phyloP scores from a whole-genome alignment of 345 rosid species.

The Cochlearia excelsa region DNA sequence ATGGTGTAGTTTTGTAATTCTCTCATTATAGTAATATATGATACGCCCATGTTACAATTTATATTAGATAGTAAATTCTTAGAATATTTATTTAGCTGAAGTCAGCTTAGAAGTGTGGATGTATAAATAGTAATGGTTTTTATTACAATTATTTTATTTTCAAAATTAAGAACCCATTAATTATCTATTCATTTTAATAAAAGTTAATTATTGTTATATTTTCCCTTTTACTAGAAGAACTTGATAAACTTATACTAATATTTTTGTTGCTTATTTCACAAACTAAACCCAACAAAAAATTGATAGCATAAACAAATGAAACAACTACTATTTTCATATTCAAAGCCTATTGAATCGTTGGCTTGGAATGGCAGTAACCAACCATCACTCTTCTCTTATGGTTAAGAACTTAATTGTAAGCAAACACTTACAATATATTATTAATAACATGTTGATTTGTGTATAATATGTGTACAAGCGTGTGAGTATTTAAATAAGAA shows the following conservation, averaged over 20 bases:
- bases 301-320: background rate
- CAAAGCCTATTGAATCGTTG: constrained; percentile 19
- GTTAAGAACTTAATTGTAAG: constrained; percentile 8
- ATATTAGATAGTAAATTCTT: no score
- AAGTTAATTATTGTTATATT: background rate
- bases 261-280: background rate
- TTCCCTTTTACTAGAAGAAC: background rate
- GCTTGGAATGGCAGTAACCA: constrained; percentile 34
- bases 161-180: background rate
- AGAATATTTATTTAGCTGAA: no score
- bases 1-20: no score
- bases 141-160: background rate
- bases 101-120: no score
- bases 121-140: no score
- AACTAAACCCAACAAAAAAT: background rate
- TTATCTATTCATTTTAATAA: no score
- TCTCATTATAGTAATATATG: no score
- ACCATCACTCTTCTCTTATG: constrained; percentile 16
- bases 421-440: constrained; percentile 20
- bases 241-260: background rate
- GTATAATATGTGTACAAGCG: constrained; percentile 28
- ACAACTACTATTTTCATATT: background rate
- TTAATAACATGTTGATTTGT: constrained; percentile 9
- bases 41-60: no score
- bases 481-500: constrained; percentile 27